phyloP scores from a whole-genome alignment of 805 yeast species.

The Hanseniaspora guilliermondii region DNA sequence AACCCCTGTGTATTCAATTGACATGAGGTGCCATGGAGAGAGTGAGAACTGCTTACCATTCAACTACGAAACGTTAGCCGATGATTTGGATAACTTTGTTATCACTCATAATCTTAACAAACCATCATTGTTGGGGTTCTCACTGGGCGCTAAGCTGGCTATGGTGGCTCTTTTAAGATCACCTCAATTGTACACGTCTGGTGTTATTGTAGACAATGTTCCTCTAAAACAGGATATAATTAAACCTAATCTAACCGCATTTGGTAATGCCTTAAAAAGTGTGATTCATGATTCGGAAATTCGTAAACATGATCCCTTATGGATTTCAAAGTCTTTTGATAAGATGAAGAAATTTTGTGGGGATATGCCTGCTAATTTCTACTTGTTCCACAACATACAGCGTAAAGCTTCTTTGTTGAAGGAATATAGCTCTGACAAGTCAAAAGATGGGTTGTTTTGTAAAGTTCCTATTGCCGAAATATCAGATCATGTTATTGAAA shows the following conservation, averaged over 20 bases:
- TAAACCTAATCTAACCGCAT: slow-evolving; percentile 16
- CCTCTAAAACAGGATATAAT: slow-evolving; percentile 20
- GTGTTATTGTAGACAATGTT: slow-evolving; percentile 25
- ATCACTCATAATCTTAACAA: slow-evolving; percentile 18
- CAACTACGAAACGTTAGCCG: slow-evolving; percentile 34
- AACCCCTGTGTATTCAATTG: slow-evolving; percentile 33
- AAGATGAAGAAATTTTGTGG: neutral
- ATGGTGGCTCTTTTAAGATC: slow-evolving; percentile 33
- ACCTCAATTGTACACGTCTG: slow-evolving; percentile 31
- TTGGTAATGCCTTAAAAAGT: neutral
- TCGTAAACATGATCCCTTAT: neutral
- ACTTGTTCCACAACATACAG: neutral
- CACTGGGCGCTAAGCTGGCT: slow-evolving; percentile 51
- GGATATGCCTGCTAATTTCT: neutral
- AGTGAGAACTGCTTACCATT: slow-evolving; percentile 35
- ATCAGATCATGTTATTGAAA: slow-evolving; percentile 19
- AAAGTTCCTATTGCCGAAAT: slow-evolving; percentile 16
- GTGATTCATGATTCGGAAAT: slow-evolving; percentile 15
- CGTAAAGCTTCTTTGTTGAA: slow-evolving; percentile 18
- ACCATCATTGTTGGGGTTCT: slow-evolving; percentile 37
- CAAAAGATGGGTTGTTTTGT: neutral
- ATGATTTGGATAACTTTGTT: slow-evolving; percentile 32
- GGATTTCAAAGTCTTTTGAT: neutral
- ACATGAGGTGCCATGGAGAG: slow-evolving; percentile 46
- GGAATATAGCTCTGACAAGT: slow-evolving; percentile 18